Base-by-base conservation (phyloP, 2,329 filamentous ascomycete genomes). In the Aureobasidium melanogenum region DNA sequence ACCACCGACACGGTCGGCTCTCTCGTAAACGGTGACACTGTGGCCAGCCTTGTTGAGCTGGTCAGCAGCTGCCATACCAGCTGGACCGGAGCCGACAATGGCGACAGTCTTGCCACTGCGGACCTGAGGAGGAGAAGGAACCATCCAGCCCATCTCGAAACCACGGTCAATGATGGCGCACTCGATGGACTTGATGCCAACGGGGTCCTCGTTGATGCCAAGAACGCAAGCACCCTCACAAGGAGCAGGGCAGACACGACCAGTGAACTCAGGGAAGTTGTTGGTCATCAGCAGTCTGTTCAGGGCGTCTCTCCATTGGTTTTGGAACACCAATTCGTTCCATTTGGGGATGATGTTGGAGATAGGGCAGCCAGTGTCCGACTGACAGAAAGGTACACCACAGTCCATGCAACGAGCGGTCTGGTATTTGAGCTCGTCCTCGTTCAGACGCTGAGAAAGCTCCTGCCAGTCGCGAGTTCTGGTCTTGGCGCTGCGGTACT, bases 91-190 rank as follows among this genome's bases (percentile, higher is more conserved):
- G 59, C 93, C 93, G 70, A 97, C 89, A 69, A 97, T 80, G 63
- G 91, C 91, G 66, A 97, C 79, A 47, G 80, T 92, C 83, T 96
- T 96, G 73, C 91, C 91, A 64, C 88, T 94, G 66, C 92, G 91
- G 64, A 85, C 82, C 73, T 87, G 76, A 5, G 93, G 92, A 58
- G 88, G 88, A 4, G 79, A 80, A 65, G 93, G 92, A 22, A 96
- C 80, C 89, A 97, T 96, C 93, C 93, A 97, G 65, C 93, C 93
- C 90, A 89, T 95, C 74, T 97, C 92, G 71, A 97, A 97, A 50
- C 93, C 93, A 66, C 93, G 90, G 72, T 97, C 93, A 67, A 97
- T 97, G 72, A 97, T 97, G 64, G 93, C 93, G 72, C 93, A 97
- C 74, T 97, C 93, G 64, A 97, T 96, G 0, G 91, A 96, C 80